A percentile compares a stretch with the other conserved stretches of the same genome.
These are phyloP conservation scores for Cyberlindnera bimundalis DNA, from an alignment of 805 yeast species.

Conservation along the genomic window DNA sequence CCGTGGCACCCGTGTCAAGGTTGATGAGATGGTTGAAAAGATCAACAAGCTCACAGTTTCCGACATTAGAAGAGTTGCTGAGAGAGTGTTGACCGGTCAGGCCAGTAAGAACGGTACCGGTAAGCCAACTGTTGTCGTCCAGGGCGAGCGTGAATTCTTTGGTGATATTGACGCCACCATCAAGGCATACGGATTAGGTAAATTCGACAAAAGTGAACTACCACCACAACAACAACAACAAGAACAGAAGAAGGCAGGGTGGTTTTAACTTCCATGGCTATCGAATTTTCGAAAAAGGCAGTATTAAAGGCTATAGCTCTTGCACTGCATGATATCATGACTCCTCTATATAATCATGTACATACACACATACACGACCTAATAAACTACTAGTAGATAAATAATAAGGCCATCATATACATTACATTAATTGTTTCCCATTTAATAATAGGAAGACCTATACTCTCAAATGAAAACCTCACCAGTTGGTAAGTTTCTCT, in stretches of 20 bases:
- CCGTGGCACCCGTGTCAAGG: constrained; percentile 70
- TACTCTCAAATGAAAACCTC: constrained; percentile 30
- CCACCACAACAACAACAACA: constrained; percentile 2
- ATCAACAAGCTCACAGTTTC: constrained; percentile 64
- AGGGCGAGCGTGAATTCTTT: constrained; percentile 80
- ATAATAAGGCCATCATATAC: too few species aligned
- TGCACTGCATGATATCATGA: constrained; percentile 1
- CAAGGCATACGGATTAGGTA: constrained; percentile 60
- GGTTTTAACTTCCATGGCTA: constrained; percentile 22
- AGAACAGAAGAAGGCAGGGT: constrained; percentile 20
- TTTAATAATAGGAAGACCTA: neutral
- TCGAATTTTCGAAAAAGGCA: neutral
- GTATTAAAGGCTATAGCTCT: too few species aligned
- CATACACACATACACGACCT: neutral
- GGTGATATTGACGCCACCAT: constrained; percentile 76
- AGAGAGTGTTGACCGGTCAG: constrained; percentile 67
- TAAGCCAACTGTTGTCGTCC: constrained; percentile 82
- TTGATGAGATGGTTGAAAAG: constrained; percentile 74
- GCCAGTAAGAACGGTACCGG: constrained; percentile 50
- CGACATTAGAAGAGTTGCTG: constrained; percentile 74
- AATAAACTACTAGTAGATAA: too few species aligned
- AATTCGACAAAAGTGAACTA: constrained; percentile 5
- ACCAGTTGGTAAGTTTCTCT: constrained; percentile 18
- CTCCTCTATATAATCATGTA: neutral
- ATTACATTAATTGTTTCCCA: neutral